Evolutionary conservation across 176 grass and related monocot species (phyloP), one percentile per base, ranked within the genome.

Genomic region (Musa troglodytarum): DNA sequence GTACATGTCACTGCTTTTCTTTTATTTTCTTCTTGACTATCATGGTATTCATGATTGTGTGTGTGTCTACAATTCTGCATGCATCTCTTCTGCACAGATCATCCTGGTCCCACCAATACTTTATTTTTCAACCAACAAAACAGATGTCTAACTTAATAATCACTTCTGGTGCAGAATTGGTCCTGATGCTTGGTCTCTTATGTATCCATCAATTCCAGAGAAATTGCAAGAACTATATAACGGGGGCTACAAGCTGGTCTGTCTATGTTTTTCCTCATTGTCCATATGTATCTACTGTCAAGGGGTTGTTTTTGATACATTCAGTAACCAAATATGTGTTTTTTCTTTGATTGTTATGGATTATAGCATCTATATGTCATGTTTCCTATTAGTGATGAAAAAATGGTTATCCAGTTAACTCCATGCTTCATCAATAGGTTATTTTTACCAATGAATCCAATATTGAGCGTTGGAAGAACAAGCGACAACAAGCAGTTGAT

Each of bases 371-470:
- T 24, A 24, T 26, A 22, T 70, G 16, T 51, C 43, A 51, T 50
- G 17, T 10, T 49, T 69, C 29, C 1, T 7, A 16, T 49, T 29
- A 29, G 29, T 19, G 26, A 49, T 49, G 1, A 9, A 19, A 17
- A 69, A 50, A 34, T 13, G 17, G 26, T 13, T 50, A 50, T 51
- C 1, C 49, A 70, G 8, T 34, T 2, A 70, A 51, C 34, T 70
- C 11, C 63, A 65, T 26, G 10, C 68, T 12, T 70, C 17, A 52
- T 21, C 14, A 7, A n/a, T 80, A 98, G 90, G 94, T 93, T 79
- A 98, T 98, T 52, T 98, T 93, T 80, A 98, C 94, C 58, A 98
- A 91, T 73, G 94, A 91, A 80, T 81, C 90, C 65, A 91, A 98
- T 59, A 98, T 98, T 76, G 88, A 98, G 29, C 86, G 83, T 67